Base-by-base conservation (phyloP, 805 yeast genomes). In the Spathaspora arborariae region DNA sequence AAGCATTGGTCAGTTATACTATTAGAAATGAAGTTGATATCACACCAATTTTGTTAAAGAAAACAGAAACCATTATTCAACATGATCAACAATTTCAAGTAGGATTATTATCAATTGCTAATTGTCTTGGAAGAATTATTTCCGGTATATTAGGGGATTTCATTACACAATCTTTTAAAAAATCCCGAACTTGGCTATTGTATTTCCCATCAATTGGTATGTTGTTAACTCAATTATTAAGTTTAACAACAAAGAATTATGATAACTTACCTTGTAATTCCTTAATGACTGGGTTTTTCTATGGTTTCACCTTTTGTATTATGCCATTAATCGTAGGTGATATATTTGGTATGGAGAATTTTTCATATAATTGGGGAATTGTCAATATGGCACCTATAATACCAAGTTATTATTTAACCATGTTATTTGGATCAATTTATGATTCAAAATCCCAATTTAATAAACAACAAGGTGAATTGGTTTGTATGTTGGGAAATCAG, bases 271-370 rank as follows among this genome's bases (percentile, higher is more conserved):
- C 82, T 63, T 37, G 72, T 24, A 67, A 76, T 20, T 81, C 91
- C 1, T 59, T 76, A n/a, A 56, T 79, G 16, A 75, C 79, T 24
- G 95, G 95, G 0, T 67, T 82, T 33, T 84, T 83, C 35, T 87
- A 87, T 63, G 95, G 95, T 0, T 76, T 81, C 51, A 73, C 82
- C 19, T 84, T 84, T 65, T 85, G 91, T 42, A 72, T 84, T 7
- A 76, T 79, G 63, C 94, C 95, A 4, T 80, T 86, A n/a, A 78
- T 87, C 18, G 75, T 84, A n/a, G 78, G 88, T 15, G 92, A 87
- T 52, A 63, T 75, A 8, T 86, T 85, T 65, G 94, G 94, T 2
- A 77, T 87, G 68, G 69, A 69, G 15, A 72, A 77, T 44, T 84
- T 85, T 55, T 78, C 87, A 6, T 80, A 77, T 52, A 84, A 84